Percentiles rank a stretch among this genome's conserved stretches.
Conservation (phyloP, 345 rosid species). For the Camelina hispida region DNA sequence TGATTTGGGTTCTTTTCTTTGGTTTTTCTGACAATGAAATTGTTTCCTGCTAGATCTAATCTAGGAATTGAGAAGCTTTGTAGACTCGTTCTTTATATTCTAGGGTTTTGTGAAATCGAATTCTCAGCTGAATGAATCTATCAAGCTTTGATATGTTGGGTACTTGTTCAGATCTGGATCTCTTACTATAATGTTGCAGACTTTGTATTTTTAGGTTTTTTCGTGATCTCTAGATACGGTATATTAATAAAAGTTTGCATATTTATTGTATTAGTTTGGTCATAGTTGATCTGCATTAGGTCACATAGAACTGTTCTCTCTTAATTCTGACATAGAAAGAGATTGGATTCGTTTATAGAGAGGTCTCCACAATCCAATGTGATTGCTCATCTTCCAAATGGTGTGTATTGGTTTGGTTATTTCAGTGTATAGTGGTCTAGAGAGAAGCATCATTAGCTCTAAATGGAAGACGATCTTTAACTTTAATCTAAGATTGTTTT, state of each 20-base stretch:
- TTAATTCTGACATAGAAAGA: neutral
- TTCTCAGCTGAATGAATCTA: conserved; percentile 7
- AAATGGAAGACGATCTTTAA: neutral
- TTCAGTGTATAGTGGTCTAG: neutral
- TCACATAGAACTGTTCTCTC: neutral
- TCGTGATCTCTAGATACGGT: neutral
- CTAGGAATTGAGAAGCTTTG: conserved; percentile 9
- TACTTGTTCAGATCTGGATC: conserved; percentile 14
- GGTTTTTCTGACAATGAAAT: neutral
- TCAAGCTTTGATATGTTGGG: neutral
- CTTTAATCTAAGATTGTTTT: neutral
- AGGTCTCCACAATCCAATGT: neutral
- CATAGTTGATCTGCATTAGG: conserved; percentile 19
- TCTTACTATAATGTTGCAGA: neutral
- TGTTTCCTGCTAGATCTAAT: conserved; percentile 31
- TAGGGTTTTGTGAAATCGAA: conserved; percentile 19
- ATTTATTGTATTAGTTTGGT: neutral
- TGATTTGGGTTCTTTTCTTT: neutral
- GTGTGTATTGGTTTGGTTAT: neutral
- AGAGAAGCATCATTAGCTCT: neutral
- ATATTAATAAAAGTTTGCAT: neutral
- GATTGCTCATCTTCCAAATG: neutral
- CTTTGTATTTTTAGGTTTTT: neutral
- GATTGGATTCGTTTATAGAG: neutral
- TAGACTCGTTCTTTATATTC: neutral